Evolutionary conservation across 2,329 filamentous ascomycete species (phyloP).

Genomic region (Colletotrichum sp.): DNA sequence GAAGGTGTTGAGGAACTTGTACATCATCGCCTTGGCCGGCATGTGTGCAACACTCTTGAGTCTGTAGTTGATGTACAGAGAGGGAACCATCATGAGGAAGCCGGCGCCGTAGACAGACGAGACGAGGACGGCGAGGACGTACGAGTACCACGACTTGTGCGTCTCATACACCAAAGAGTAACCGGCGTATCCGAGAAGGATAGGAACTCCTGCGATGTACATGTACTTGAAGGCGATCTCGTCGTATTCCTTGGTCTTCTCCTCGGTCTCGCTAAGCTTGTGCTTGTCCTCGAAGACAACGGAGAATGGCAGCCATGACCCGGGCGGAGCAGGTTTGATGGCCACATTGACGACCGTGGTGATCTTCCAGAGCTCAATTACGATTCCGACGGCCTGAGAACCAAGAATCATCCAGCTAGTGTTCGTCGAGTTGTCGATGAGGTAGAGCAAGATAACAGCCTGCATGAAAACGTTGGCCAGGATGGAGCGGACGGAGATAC

Average conservation of each 20-base stretch:
- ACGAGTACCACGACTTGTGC: conserved; percentile 98
- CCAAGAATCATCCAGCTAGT: conserved; percentile 99
- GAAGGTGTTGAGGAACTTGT: conserved; percentile 98
- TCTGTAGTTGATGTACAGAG: conserved; percentile 98
- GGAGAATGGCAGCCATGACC: conserved; percentile 77
- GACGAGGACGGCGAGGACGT: conserved; percentile 92
- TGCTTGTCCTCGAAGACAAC: conserved; percentile 96
- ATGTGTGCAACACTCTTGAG: conserved; percentile 96
- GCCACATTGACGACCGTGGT: conserved; percentile 94
- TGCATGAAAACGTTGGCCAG: conserved; percentile 99
- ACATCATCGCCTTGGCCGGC: conserved; percentile 95
- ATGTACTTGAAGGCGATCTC: conserved; percentile 98
- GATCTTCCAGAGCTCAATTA: conserved; percentile 86
- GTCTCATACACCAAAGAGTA: conserved; percentile 93
- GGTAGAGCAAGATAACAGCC: conserved; percentile 90
- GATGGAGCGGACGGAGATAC: conserved; percentile 94
- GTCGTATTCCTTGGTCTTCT: conserved; percentile 98
- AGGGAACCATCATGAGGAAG: conserved; percentile 99
- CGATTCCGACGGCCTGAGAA: conserved; percentile 82
- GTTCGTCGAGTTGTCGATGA: conserved; percentile 96
- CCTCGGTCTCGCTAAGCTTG: conserved; percentile 90
- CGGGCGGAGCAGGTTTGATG: conserved; percentile 70
- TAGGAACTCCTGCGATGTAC: conserved; percentile 88
- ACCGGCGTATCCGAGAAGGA: conserved; percentile 85
- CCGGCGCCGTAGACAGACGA: conserved; percentile 97